Evolutionary conservation across 805 yeast species (phyloP), one percentile per base, ranked within the genome.

Genomic region (Wickerhamiella domercqiae): DNA sequence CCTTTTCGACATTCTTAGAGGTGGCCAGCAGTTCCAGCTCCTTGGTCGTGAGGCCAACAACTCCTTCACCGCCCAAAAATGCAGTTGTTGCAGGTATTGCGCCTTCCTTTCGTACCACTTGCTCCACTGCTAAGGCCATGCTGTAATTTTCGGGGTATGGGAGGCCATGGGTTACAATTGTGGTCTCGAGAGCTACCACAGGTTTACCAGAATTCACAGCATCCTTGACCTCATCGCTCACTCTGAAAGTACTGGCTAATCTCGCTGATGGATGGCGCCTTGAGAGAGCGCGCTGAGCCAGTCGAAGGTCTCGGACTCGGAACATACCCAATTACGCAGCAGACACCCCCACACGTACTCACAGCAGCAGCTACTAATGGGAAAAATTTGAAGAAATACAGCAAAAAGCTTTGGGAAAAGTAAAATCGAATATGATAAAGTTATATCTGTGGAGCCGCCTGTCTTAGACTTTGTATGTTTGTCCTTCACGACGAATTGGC

Each of bases 41-140:
- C 0, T 41, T 34, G 0, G 42, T 45, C 5, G 58, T 46, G 9
- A 80, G 58, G 0, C 95, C 95, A 18, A 83, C 82, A 35, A 60
- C 61, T 0, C 93, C 84, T 1, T 54, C 48, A 5, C 95, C 95
- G 13, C 69, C 53, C 14, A 84, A 55, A 48, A 84, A 78, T 0
- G 83, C 94, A 39, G 78, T 72, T 0, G 94, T 81, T 0, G 94
- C 94, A 0, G 95, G 95, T 4, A 78, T 58, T 1, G 75, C 84
- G 5, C 87, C 86, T 25, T 64, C 53, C 0, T 54, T 51, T 31
- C 93, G 63, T 14, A 83, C 67, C 5, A 67, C 59, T 3, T 54
- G 40, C 55, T 83, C 94, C 1, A 80, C 93, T 1, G 62, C 55
- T 21, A 48, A 49, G 0, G 94, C 94, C 83, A 83, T 75, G 19